Evolutionary conservation across 2,329 filamentous ascomycete species (phyloP).

Genomic region (Trichoderma atroviride): DNA sequence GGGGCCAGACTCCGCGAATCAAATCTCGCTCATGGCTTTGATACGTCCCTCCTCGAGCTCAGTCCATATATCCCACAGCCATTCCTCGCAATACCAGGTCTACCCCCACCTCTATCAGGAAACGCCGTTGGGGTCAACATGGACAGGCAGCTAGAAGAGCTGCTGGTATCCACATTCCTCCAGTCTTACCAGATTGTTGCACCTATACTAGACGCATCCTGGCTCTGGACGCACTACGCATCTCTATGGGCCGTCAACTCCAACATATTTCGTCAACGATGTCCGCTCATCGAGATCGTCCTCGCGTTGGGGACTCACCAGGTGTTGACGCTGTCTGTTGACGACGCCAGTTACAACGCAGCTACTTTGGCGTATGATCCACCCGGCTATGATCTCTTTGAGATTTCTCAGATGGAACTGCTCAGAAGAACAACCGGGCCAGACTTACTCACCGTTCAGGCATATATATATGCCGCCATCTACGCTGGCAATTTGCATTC

Average conservation of each 20-base stretch:
- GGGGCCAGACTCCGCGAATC: background rate
- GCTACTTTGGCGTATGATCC: background rate
- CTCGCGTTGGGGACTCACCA: background rate
- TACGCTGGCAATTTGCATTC: background rate
- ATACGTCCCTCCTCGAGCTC: background rate
- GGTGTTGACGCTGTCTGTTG: background rate
- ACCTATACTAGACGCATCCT: background rate
- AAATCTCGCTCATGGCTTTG: background rate
- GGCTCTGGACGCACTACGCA: background rate
- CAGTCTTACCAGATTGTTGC: background rate
- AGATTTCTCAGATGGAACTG: background rate
- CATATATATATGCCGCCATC: background rate
- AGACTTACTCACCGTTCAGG: background rate
- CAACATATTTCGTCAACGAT: background rate
- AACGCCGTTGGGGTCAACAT: background rate
- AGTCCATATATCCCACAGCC: background rate
- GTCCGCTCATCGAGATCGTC: background rate
- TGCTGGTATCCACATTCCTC: background rate
- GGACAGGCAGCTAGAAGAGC: background rate
- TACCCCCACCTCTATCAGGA: background rate
- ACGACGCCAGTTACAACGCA: background rate
- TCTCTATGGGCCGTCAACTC: background rate
- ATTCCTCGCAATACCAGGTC: background rate
- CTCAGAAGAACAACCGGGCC: background rate
- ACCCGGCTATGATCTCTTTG: background rate